Percentiles rank a stretch among this genome's conserved stretches.
Conservation (phyloP, 225 moss, liverwort and hornwort species). For the Takakia lepidozioides region DNA sequence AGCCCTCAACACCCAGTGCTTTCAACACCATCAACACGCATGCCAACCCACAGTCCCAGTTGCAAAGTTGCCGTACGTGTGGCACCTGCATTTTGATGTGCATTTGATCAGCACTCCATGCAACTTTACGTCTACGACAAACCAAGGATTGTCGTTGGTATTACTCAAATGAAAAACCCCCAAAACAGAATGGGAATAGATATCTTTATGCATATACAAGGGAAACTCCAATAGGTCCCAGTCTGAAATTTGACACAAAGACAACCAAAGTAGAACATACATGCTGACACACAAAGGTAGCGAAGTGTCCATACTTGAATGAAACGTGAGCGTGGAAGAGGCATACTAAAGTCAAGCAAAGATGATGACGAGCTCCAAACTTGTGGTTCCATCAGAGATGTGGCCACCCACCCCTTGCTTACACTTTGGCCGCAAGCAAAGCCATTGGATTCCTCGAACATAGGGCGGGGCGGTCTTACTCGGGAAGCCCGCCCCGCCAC, state of each 20-base stretch:
- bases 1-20: constrained; percentile 67
- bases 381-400: constrained; percentile 66
- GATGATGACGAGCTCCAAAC: constrained; percentile 62
- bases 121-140: too few species aligned
- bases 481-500: constrained; percentile 86
- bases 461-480: constrained; percentile 70
- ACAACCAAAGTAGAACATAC: background rate
- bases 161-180: background rate
- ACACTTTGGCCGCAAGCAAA: constrained; percentile 44
- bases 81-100: constrained; percentile 97
- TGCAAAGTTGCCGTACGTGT: constrained; percentile 74
- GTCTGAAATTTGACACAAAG: background rate
- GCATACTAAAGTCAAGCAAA: constrained; percentile 71
- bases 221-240: background rate
- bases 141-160: too few species aligned
- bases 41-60: constrained; percentile 98
- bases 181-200: background rate
- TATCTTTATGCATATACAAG: background rate
- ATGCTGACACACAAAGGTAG: background rate
- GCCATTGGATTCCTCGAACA: constrained; percentile 33
- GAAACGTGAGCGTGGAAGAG: constrained; percentile 73
- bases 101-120: too few species aligned
- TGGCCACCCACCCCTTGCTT: constrained; percentile 70
- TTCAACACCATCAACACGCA: constrained; percentile 95
- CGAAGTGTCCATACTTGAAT: constrained; percentile 59